Evolutionary conservation across 179 eudicot species (phyloP).

Genomic region (Amaranthus tricolor): DNA sequence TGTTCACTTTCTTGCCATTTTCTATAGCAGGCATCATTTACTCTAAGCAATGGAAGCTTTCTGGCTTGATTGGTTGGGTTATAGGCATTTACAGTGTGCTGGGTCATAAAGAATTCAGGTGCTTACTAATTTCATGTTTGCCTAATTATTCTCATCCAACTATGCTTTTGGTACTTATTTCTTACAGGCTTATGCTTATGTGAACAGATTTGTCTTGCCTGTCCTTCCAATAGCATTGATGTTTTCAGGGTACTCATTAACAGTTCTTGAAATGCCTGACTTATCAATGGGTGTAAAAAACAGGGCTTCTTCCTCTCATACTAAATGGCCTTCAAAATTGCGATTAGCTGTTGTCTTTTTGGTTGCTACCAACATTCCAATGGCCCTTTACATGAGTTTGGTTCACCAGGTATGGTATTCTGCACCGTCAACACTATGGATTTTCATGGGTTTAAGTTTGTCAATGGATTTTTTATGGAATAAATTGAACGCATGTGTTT

Average conservation of each 20-base stretch:
- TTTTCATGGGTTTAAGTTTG: not conserved
- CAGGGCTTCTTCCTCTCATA: slow-evolving; percentile 29
- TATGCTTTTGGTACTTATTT: slow-evolving; percentile 5
- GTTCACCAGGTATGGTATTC: slow-evolving; percentile 76
- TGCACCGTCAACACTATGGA: not conserved
- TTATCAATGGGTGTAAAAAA: slow-evolving; percentile 37
- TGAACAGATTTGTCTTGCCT: slow-evolving; percentile 89
- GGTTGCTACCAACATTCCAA: slow-evolving; percentile 83
- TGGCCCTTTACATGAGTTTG: slow-evolving; percentile 94
- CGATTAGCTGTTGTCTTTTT: slow-evolving; percentile 55
- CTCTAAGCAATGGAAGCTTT: slow-evolving; percentile 79
- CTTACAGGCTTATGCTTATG: slow-evolving; percentile 8
- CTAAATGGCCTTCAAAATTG: slow-evolving; percentile 43
- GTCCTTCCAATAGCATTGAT: slow-evolving; percentile 91
- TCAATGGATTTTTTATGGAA: not conserved
- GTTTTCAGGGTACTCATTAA: slow-evolving; percentile 73
- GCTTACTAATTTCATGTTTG: slow-evolving; percentile 7
- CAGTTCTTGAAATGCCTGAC: slow-evolving; percentile 43
- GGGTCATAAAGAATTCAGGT: slow-evolving; percentile 99
- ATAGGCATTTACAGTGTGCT: slow-evolving; percentile 82
- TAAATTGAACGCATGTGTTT: not conserved
- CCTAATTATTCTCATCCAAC: not conserved
- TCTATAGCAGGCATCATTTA: slow-evolving; percentile 56
- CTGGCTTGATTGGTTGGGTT: slow-evolving; percentile 84
- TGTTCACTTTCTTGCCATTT: slow-evolving; percentile 86